Conservation (phyloP, 192 early-diverging fungal genomes). For the Gigaspora rosea region DNA sequence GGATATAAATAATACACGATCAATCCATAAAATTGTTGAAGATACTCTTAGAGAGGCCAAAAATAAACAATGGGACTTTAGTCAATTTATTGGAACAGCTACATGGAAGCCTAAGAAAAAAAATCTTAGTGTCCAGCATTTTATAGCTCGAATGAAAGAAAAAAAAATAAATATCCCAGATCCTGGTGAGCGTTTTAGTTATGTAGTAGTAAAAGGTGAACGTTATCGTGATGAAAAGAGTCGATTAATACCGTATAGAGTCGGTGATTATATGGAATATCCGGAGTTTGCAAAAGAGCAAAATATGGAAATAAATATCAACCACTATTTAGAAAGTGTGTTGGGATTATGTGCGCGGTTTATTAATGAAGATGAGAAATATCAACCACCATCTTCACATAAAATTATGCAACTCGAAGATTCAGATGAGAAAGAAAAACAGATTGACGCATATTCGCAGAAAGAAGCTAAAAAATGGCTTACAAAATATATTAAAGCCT, state of each 20-base stretch:
- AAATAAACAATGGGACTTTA: background rate
- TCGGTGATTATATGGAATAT: background rate
- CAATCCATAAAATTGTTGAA: background rate
- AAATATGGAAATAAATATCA: no score
- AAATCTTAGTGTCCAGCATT: no score
- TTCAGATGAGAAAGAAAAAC: no score
- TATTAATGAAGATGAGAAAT: background rate
- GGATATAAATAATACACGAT: background rate
- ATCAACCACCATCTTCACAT: background rate
- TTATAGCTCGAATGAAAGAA: no score
- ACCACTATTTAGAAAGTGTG: background rate
- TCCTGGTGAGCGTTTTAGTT: constrained; percentile 15
- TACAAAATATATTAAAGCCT: background rate
- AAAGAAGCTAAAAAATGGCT: constrained; percentile 15
- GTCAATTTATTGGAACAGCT: background rate
- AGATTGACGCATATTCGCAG: no score
- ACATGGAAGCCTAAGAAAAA: constrained; percentile 5
- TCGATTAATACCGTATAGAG: background rate
- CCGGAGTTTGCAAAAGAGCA: background rate
- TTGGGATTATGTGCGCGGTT: background rate
- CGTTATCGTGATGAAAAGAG: background rate
- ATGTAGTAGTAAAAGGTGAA: no score
- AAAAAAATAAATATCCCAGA: background rate
- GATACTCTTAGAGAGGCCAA: background rate
- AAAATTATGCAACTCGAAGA: no score